Percentiles rank a stretch among this genome's conserved stretches.
These are phyloP conservation scores for Ophiostoma piceae DNA, from an alignment of 2,329 filamentous ascomycete genomes.

Conservation along the genomic window DNA sequence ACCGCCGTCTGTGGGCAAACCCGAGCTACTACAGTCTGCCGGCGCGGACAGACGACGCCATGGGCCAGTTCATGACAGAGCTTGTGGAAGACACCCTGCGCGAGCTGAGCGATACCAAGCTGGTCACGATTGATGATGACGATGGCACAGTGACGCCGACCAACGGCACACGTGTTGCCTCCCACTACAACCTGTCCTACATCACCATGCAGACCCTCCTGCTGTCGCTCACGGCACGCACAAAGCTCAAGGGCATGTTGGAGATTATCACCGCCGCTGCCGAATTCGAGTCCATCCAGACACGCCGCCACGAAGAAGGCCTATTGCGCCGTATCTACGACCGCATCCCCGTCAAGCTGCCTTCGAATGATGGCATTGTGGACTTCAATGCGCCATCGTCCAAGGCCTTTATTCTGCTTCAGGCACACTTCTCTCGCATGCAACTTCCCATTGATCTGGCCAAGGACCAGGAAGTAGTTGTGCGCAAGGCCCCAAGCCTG, in stretches of 20 bases:
- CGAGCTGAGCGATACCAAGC: slow-evolving; percentile 86
- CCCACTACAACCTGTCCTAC: slow-evolving; percentile 99
- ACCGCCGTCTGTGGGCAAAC: slow-evolving; percentile 87
- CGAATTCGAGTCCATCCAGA: slow-evolving; percentile 89
- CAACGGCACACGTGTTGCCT: slow-evolving; percentile 95
- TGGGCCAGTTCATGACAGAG: slow-evolving; percentile 93
- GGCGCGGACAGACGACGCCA: slow-evolving; percentile 81
- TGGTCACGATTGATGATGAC: slow-evolving; percentile 91
- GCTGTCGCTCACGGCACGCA: slow-evolving; percentile 78
- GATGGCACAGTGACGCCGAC: slow-evolving; percentile 84
- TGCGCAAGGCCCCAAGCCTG: slow-evolving; percentile 79
- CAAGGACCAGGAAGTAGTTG: slow-evolving; percentile 87
- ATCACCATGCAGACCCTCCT: slow-evolving; percentile 99
- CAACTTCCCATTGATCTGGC: slow-evolving; percentile 90
- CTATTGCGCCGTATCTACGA: slow-evolving; percentile 90
- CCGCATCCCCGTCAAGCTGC: slow-evolving; percentile 90
- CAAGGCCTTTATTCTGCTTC: slow-evolving; percentile 94
- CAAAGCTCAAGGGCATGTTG: slow-evolving; percentile 92
- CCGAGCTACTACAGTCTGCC: slow-evolving; percentile 92
- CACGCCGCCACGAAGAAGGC: slow-evolving; percentile 83
- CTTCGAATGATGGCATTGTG: slow-evolving; percentile 48
- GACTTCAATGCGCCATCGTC: slow-evolving; percentile 93
- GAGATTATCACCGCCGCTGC: slow-evolving; percentile 96
- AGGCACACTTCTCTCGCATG: slow-evolving; percentile 97
- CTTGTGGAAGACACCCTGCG: slow-evolving; percentile 88